phyloP scores from a whole-genome alignment of 2,329 filamentous ascomycete genomes.

The Mycosphaerella arachidis region DNA sequence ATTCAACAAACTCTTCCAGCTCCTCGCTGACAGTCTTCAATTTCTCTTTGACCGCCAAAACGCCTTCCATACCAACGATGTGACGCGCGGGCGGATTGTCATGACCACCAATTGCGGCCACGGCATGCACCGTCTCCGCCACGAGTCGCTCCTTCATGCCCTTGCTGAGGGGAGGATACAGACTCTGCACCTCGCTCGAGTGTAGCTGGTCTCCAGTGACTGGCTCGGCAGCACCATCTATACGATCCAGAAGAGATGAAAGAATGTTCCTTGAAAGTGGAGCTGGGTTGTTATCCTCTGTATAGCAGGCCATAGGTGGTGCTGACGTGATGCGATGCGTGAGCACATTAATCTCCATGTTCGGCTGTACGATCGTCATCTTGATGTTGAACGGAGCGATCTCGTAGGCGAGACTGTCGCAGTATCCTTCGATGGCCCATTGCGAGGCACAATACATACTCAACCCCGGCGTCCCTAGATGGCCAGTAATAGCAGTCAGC shows the following conservation, averaged over 20 bases:
- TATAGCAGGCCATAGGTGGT: slow-evolving; percentile 68
- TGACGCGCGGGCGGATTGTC: slow-evolving; percentile 92
- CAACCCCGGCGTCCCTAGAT: slow-evolving; percentile 87
- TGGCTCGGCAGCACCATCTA: slow-evolving; percentile 44
- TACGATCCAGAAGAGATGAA: slow-evolving; percentile 68
- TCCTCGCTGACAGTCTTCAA: slow-evolving; percentile 94
- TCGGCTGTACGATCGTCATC: slow-evolving; percentile 91
- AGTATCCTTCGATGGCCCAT: slow-evolving; percentile 94
- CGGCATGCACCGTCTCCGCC: slow-evolving; percentile 82
- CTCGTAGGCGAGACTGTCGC: slow-evolving; percentile 90
- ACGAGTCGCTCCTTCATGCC: slow-evolving; percentile 69
- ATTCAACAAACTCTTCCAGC: slow-evolving; percentile 90
- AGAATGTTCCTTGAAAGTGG: slow-evolving; percentile 81
- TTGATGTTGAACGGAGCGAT: slow-evolving; percentile 94
- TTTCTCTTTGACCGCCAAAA: slow-evolving; percentile 87
- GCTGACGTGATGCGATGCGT: slow-evolving; percentile 83
- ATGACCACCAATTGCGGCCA: slow-evolving; percentile 88
- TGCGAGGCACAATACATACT: slow-evolving; percentile 87
- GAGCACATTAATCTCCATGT: slow-evolving; percentile 83
- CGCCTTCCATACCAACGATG: slow-evolving; percentile 87
- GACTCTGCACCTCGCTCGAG: slow-evolving; percentile 53
- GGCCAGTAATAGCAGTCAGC: slow-evolving; percentile 82
- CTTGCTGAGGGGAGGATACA: slow-evolving; percentile 69
- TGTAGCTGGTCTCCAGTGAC: slow-evolving; percentile 45
- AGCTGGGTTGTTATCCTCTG: slow-evolving; percentile 65